Base-by-base conservation (phyloP, 1,284 basidiomycete genomes). In the Porodaedalea pini region DNA sequence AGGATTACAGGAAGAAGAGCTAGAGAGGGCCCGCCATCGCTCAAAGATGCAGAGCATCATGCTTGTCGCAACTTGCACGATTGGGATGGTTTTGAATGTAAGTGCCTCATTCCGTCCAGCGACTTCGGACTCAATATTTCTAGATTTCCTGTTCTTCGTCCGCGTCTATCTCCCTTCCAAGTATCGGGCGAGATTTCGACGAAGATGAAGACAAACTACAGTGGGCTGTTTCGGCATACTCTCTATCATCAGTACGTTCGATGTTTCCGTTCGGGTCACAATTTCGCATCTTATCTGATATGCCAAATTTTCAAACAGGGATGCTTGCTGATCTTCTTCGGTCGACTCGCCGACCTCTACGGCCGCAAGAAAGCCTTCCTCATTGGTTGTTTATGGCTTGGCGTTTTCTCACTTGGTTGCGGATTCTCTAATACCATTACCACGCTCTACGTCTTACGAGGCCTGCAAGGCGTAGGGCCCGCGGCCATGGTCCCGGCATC, bases 321-420 rank as follows among this genome's bases (percentile, higher is more conserved):
- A 15, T 91, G 90, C 60, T 76, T 90, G 40, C 74, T 92, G 8
- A 71, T 92, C 1, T 73, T 90, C 1, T 81, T 83, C 37, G 89
- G 90, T 0, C 74, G 88, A 41, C 67, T 90, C 3, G 86, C 88
- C 3, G 89, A 92, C 69, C 71, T 91, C 2, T 80, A 85, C 63
- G 89, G 89, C 1, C 75, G 85, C 32, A 89, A 86, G 66, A 73
- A 73, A 55, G 73, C 77, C 0, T 91, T 90, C 63, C 52, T 83
- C 1, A 13, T 73, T 10, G 88, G 89, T 0, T 76, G 79, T 36
- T 5, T 71, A 2, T 74, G 73, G 59, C 73, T 82, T 8, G 66
- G 72, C 8, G 71, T 70, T 1, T 78, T 84, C 56, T 78, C 81
- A 0, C 62, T 87, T 0, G 83, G 73, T 1, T 78, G 81, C 64